Conservation (phyloP, 1,284 basidiomycete species). For the Ustilago esculenta region DNA sequence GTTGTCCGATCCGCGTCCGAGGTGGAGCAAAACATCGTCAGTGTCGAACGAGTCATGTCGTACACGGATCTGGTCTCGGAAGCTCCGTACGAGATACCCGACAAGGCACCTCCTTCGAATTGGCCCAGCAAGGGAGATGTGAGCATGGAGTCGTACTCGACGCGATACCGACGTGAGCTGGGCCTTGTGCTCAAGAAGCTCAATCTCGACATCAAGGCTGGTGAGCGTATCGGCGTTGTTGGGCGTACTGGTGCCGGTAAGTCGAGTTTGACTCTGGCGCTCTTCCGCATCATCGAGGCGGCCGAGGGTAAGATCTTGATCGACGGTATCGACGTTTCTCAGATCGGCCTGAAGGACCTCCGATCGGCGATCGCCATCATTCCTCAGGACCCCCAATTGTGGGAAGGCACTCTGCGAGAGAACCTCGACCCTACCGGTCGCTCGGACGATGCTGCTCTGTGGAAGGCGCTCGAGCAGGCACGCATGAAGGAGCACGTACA, state of each 20-base stretch:
- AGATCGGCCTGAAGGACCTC: constrained; percentile 81
- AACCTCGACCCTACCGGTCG: constrained; percentile 82
- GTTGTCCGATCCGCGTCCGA: constrained; percentile 88
- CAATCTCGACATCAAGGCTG: constrained; percentile 74
- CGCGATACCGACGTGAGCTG: constrained; percentile 83
- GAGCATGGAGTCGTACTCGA: constrained; percentile 82
- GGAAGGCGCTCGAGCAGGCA: constrained; percentile 81
- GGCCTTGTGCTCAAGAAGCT: constrained; percentile 81
- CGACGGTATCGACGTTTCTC: constrained; percentile 83
- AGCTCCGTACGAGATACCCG: constrained; percentile 72
- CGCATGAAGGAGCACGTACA: constrained; percentile 78
- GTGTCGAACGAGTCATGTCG: constrained; percentile 72
- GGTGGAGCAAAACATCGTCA: constrained; percentile 92
- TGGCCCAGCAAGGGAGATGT: constrained; percentile 85
- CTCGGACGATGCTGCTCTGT: constrained; percentile 78
- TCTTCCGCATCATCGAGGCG: constrained; percentile 73
- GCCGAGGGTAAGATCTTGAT: constrained; percentile 80
- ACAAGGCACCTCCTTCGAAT: constrained; percentile 61
- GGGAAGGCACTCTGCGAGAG: constrained; percentile 84
- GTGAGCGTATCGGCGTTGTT: constrained; percentile 75
- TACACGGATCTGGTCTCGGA: constrained; percentile 81
- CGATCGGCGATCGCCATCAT: constrained; percentile 79
- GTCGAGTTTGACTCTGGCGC: constrained; percentile 75
- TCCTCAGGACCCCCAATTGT: constrained; percentile 78
- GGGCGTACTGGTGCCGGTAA: constrained; percentile 95